Evolutionary conservation across 257 asterid genomes (phyloP), one percentile per base, ranked within the genome.

Genomic region (Solanum gandarillasii): DNA sequence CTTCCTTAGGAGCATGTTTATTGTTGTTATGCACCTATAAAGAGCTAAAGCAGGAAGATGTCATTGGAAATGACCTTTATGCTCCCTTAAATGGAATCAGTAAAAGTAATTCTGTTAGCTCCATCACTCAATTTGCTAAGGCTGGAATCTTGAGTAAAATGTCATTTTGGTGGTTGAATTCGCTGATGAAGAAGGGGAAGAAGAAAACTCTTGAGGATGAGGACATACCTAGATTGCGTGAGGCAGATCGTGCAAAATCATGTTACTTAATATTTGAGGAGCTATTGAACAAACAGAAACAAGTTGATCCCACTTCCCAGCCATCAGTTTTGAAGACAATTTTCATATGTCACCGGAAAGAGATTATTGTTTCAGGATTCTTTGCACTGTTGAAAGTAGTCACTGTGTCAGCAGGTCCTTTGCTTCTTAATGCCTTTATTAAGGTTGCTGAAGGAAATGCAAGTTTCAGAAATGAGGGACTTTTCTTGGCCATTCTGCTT

Each of bases 191-290:
- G 75, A 92, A 94, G 38, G 98, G 99, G 43, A 88, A 88, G 91
- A 94, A 87, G 88, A 96, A 88, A 90, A 88, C 93, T 0, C 87
- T 96, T 87, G 90, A 92, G 94, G 95, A 94, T 16, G 94, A 94
- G 93, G 98, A 96, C 91, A 93, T 95, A 72, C 98, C 98, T 90
- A 97, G 94, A 90, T 93, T 96, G 35, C 86, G 78, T 60, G 73
- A 48, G 36, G 38, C 89, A 5, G 98, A 96, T 87, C 90, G 91
- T 84, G 94, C 90, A 87, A 91, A 87, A 94, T 92, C 75, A 91
- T 95, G 11, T 94, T 91, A 74, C 98, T 98, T 52, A 84, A 91
- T 72, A 85, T 96, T 76, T 87, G 91, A 48, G 8, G 83, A 43
- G 93, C 89, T 89, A 79, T 93, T 58, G 94, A 90, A 89, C 88